Evolutionary conservation across 495 filamentous ascomycete genomes (phyloP), one percentile per base, ranked within the genome.

Genomic region (Talaromyces nanjingensis): DNA sequence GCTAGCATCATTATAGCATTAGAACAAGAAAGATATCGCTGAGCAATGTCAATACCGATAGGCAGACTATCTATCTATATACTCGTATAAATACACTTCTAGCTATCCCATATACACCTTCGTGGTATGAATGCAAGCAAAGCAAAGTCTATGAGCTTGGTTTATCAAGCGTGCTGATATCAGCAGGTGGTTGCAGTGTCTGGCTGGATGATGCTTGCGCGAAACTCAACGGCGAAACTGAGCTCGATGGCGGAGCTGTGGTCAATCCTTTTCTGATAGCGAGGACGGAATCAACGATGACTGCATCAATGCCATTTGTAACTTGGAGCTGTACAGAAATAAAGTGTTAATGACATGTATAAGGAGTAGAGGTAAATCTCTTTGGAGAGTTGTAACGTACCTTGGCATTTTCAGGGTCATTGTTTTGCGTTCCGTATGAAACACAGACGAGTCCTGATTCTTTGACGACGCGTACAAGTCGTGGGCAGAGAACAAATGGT

Each of bases 401-500:
- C 79, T 93, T 87, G 16, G 96, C 92, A 65, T 94, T 88, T 47
- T 79, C 77, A 18, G 89, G 84, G 29, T 96, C 87, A 66, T 99
- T 98, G 70, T 99, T 99, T 69, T 90, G 74, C 34, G 77, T 74
- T 37, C 94, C 94, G 69, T 99, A 99, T 45, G 90, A 94, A n/a
- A 97, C 91, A 70, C 96, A 98, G 4, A 98, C 92, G 56, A 99
- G 75, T 14, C 94, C 94, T 24, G 85, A 90, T 76, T 96, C 91
- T 77, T 97, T 98, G 16, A 99, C 91, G n/a, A 96, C 92, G 67
- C 86, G 89, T 12, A 99, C 91, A 59, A 99, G 75, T n/a, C 96
- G 79, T 16, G 96, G 96, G 71, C 89, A 91, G 49, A 89, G 84
- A 27, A 96, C 89, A 11, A 99, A 81, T 8, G 93, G 91, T 72